A percentile compares a stretch with the other conserved stretches of the same genome.
phyloP scores from a whole-genome alignment of 441 rosid species.

The Gossypium davidsonii region DNA sequence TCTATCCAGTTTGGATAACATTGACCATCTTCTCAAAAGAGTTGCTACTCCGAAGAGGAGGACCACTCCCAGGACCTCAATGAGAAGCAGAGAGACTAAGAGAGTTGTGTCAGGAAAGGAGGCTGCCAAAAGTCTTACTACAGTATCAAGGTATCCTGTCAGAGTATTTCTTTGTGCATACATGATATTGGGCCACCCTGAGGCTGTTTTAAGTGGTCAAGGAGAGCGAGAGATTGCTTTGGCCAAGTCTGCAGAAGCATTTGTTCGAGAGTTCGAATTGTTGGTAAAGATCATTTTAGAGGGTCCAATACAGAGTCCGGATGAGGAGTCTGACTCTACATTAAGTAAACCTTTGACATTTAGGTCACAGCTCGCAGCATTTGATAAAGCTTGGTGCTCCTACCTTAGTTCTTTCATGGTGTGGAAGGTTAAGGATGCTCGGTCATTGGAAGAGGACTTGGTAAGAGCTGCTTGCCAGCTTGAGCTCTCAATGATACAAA shows the following conservation, averaged over 20 bases:
- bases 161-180: slow-evolving; percentile 84
- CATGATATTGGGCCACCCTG: slow-evolving; percentile 92
- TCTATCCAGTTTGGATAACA: slow-evolving; percentile 45
- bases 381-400: slow-evolving; percentile 82
- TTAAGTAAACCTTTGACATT: slow-evolving; percentile 49
- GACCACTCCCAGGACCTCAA: slow-evolving; percentile 32
- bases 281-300: slow-evolving; percentile 61
- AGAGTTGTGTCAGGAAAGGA: slow-evolving; percentile 27
- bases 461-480: slow-evolving; percentile 98
- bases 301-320: slow-evolving; percentile 56
- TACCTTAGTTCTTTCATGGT: slow-evolving; percentile 76
- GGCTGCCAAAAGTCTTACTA: slow-evolving; percentile 29
- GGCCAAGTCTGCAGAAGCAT: slow-evolving; percentile 56
- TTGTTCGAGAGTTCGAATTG: slow-evolving; percentile 64
- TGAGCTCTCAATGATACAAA: slow-evolving; percentile 93
- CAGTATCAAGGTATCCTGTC: slow-evolving; percentile 68
- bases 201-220: slow-evolving; percentile 82
- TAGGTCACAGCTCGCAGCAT: slow-evolving; percentile 66
- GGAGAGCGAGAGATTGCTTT: slow-evolving; percentile 79
- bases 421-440: slow-evolving; percentile 98
- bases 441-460: slow-evolving; percentile 75
- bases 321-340: slow-evolving; percentile 39
- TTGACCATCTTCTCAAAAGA: slow-evolving; percentile 82
- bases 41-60: slow-evolving; percentile 70
- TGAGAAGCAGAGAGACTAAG: slow-evolving; percentile 42